Evolutionary conservation across 495 filamentous ascomycete genomes (phyloP), one percentile per base, ranked within the genome.

Genomic region (Gamarada debralockiae): DNA sequence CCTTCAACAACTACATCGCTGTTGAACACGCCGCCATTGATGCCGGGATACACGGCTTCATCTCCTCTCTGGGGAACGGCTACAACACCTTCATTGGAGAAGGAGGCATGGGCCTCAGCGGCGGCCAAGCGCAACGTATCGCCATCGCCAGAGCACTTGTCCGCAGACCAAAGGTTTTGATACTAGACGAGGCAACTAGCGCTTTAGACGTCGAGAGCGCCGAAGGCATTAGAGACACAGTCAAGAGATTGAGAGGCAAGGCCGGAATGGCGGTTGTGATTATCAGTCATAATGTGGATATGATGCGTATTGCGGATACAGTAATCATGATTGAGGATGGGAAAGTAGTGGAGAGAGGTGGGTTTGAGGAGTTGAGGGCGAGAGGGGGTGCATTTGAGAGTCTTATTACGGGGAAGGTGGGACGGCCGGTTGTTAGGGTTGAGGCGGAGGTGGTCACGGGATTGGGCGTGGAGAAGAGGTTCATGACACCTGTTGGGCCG

Each of bases 111-210:
- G 75, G 78, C 0, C 64, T 98, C 1, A 89, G 85, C 0, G 92
- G 90, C 2, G 93, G 93, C 0, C 93, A 98, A 59, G 82, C 83
- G 2, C 92, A 96, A 61, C 77, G 90, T 0, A 55, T 97, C 5
- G 81, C 84, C 3, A 91, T 97, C 49, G 90, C 92, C 2, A 71
- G 93, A 1, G 92, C 92, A 3, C 67, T 97, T 1, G 72, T 87
- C 2, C 72, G 89, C 0, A 67, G 74, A 17, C 90, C 90, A 0
- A 73, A 75, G 36, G 65, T 96, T 6, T 63, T 97, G 17, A 77
- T 98, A 0, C 66, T 97, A 12, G 93, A 98, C 54, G 93, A 97
- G 65, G 86, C 92, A 3, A 97, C 93, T 0, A 87, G 82, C 23
- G 83, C 82, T 27, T 67, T 98, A 12, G 93, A 98, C 63, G 73